Percentiles rank a stretch among this genome's conserved stretches.
phyloP scores from a whole-genome alignment of 495 filamentous ascomycete genomes.

The Parachaetomium inaequale region DNA sequence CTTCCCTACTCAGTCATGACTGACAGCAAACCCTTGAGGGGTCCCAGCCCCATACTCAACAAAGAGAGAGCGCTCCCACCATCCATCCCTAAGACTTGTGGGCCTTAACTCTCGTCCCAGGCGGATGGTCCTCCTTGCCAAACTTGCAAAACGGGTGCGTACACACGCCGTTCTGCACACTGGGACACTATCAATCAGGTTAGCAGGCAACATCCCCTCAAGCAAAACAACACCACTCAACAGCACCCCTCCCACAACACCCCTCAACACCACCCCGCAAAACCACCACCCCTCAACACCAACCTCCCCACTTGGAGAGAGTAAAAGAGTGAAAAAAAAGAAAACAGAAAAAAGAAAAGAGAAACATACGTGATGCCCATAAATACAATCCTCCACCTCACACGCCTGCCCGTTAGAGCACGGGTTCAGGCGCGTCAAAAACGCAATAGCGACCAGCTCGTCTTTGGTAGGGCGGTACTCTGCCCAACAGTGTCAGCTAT shows the following conservation, averaged over 20 bases:
- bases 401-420: conserved; percentile 73
- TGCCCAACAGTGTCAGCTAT: too few relatives aligned
- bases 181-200: conserved; percentile 37
- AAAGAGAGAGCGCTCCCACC: background rate
- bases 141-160: conserved; percentile 47
- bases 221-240: too few relatives aligned
- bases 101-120: conserved; percentile 44
- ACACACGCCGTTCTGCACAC: conserved; percentile 41
- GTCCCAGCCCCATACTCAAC: too few relatives aligned
- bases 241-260: too few relatives aligned
- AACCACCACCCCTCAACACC: too few relatives aligned
- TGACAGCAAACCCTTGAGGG: too few relatives aligned
- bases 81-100: conserved; percentile 20
- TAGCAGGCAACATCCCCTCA: too few relatives aligned
- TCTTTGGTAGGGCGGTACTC: conserved; percentile 62
- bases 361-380: conserved; percentile 62
- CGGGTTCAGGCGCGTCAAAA: conserved; percentile 73
- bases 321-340: background rate
- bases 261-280: too few relatives aligned
- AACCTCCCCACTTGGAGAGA: too few relatives aligned
- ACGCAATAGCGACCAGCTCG: conserved; percentile 64
- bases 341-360: background rate
- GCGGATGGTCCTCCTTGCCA: conserved; percentile 45
- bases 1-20: too few relatives aligned
- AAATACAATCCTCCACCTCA: conserved; percentile 74